A percentile compares a stretch with the other conserved stretches of the same genome.
Evolutionary conservation across 2,329 filamentous ascomycete genomes (phyloP).

Genomic region (Neurospora sp.): DNA sequence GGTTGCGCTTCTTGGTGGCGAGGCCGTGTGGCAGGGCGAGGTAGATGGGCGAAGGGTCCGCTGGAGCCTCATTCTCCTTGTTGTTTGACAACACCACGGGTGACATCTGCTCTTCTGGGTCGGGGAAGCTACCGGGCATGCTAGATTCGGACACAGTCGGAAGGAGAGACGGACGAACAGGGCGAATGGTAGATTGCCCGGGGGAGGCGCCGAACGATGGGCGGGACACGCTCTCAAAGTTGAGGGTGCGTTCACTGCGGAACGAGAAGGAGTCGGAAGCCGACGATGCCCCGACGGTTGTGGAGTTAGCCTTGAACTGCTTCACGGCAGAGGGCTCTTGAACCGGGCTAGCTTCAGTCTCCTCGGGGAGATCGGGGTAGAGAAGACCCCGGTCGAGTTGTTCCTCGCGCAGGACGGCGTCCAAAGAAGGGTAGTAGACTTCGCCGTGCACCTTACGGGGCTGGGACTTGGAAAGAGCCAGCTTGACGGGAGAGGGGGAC

Average conservation of each 20-base stretch:
- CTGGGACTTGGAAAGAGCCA: slow-evolving; percentile 31
- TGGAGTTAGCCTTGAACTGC: slow-evolving; percentile 8
- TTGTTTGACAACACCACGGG: slow-evolving; percentile 19
- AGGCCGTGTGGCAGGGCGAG: slow-evolving; percentile 50
- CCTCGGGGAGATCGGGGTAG: slow-evolving; percentile 18
- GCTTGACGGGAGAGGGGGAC: slow-evolving; percentile 48
- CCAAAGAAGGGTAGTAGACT: slow-evolving; percentile 25
- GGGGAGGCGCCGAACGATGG: slow-evolving; percentile 45
- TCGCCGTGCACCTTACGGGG: slow-evolving; percentile 16
- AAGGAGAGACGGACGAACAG: slow-evolving; percentile 43
- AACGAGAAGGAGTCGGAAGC: slow-evolving; percentile 53
- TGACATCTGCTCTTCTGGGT: not conserved
- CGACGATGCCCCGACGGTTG: slow-evolving; percentile 23
- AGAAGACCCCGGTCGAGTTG: slow-evolving; percentile 16
- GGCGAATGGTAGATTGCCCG: slow-evolving; percentile 51
- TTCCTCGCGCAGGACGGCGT: slow-evolving; percentile 21
- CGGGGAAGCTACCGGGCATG: slow-evolving; percentile 49
- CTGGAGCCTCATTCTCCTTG: slow-evolving; percentile 44
- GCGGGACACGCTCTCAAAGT: slow-evolving; percentile 34
- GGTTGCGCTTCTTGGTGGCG: slow-evolving; percentile 54
- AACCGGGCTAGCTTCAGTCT: slow-evolving; percentile 11
- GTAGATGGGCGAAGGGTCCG: slow-evolving; percentile 19
- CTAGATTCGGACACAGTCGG: slow-evolving; percentile 20
- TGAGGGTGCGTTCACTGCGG: slow-evolving; percentile 55
- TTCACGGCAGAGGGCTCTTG: slow-evolving; percentile 7